Conservation (phyloP, 2,329 filamentous ascomycete genomes). For the Pseudogymnoascus sp. region DNA sequence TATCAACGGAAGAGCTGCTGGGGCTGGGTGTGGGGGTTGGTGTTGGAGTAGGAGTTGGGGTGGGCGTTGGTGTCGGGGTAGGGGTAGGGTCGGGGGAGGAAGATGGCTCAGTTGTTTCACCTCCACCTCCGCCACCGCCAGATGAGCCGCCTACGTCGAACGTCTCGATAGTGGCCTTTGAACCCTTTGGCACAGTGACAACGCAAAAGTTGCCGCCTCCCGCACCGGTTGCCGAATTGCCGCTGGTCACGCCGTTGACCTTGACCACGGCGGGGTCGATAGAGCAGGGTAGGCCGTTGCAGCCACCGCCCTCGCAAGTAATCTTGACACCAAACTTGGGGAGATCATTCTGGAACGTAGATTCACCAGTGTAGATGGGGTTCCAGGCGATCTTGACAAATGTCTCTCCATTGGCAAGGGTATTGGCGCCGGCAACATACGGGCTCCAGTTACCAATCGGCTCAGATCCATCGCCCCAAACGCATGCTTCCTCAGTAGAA, state of each 20-base stretch:
- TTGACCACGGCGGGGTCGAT: conserved; percentile 54
- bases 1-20: background rate
- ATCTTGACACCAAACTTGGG: conserved; percentile 65
- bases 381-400: conserved; percentile 74
- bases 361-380: conserved; percentile 59
- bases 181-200: conserved; percentile 63
- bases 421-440: conserved; percentile 71
- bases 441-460: conserved; percentile 70
- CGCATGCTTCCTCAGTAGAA: conserved; percentile 51
- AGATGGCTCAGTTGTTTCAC: background rate
- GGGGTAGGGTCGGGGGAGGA: conserved; percentile 22
- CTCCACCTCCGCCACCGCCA: background rate
- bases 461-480: conserved; percentile 60
- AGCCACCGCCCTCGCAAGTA: conserved; percentile 57
- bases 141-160: conserved; percentile 33
- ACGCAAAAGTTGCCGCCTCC: conserved; percentile 68
- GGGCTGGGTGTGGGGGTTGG: conserved; percentile 11
- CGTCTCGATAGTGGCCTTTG: conserved; percentile 60
- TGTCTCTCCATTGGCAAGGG: conserved; percentile 55
- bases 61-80: conserved; percentile 19
- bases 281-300: conserved; percentile 67
- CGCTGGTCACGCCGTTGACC: conserved; percentile 53
- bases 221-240: conserved; percentile 50
- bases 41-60: conserved; percentile 20
- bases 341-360: conserved; percentile 44